Evolutionary conservation across 352 stramenopile species (phyloP).

Genomic region (Phytophthora cactorum): DNA sequence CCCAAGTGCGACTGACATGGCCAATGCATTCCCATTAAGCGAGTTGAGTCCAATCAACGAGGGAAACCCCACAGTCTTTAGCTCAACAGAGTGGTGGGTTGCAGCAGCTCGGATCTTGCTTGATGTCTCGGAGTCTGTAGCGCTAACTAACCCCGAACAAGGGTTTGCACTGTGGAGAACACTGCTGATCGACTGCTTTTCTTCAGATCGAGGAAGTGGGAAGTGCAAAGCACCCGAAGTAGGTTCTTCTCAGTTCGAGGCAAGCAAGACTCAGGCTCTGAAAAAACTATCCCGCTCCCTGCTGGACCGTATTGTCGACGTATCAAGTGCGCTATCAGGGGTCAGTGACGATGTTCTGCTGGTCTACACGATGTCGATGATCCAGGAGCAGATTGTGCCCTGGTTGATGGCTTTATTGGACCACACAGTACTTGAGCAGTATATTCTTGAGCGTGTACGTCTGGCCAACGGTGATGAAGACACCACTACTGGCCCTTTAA

Average conservation of each 20-base stretch:
- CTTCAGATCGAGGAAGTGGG: conserved; percentile 33
- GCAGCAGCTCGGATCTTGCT: conserved; percentile 34
- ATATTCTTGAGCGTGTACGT: conserved; percentile 37
- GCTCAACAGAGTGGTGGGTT: conserved; percentile 22
- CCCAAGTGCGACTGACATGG: conserved; percentile 19
- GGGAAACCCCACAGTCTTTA: conserved; percentile 8
- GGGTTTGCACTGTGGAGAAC: conserved; percentile 52
- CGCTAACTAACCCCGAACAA: conserved; percentile 37
- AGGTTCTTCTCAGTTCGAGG: conserved; percentile 1
- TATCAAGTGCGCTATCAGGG: conserved; percentile 10
- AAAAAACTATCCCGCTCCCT: conserved; percentile 19
- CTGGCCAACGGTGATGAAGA: conserved; percentile 15
- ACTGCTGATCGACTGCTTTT: conserved; percentile 47
- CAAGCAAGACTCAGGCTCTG: conserved; percentile 7
- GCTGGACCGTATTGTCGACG: conserved; percentile 4
- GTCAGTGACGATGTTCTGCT: conserved; percentile 11
- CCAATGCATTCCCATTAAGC: conserved; percentile 31
- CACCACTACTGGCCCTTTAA: not conserved
- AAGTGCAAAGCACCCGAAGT: conserved; percentile 19
- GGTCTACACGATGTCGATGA: conserved; percentile 22
- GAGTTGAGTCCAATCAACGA: not conserved
- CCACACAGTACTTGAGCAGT: conserved; percentile 41
- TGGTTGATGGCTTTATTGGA: conserved; percentile 57
- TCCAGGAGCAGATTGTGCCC: conserved; percentile 36
- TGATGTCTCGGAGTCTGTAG: conserved; percentile 33